Conservation (phyloP, 768 basidiomycete genomes). For the Pleurotus ostreatus region DNA sequence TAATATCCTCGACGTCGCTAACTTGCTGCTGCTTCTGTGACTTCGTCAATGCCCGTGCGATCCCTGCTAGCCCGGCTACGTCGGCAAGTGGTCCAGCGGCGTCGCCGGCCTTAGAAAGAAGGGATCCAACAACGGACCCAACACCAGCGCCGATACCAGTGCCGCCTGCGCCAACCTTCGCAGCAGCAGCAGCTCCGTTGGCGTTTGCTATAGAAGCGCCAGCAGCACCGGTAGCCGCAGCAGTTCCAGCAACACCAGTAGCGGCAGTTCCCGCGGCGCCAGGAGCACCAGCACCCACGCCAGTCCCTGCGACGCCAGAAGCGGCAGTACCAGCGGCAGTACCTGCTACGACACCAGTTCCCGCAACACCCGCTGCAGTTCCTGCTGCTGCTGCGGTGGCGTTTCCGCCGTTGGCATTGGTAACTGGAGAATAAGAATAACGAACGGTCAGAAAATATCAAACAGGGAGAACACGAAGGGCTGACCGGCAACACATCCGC, state of each 20-base stretch:
- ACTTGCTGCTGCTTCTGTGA: background rate
- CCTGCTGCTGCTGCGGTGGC: background rate
- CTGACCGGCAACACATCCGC: slow-evolving; percentile 20
- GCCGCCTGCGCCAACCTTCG: background rate
- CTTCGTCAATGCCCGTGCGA: background rate
- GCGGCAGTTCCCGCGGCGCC: slow-evolving; percentile 1
- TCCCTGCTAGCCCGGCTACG: background rate
- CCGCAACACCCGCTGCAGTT: background rate
- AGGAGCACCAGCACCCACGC: background rate
- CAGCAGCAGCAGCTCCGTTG: background rate
- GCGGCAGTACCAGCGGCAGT: background rate
- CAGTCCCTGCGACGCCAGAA: background rate
- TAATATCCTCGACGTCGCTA: background rate
- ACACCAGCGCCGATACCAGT: background rate
- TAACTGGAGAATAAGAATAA: background rate
- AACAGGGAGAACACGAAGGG: background rate
- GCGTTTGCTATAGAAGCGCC: background rate
- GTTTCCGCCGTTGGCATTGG: background rate
- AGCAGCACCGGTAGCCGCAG: background rate
- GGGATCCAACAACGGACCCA: background rate
- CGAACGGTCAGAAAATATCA: background rate
- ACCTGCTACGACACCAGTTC: background rate
- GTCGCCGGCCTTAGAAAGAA: background rate
- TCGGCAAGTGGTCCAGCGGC: background rate
- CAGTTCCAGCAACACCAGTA: background rate